These are phyloP conservation scores for Euphrasia arctica DNA, from an alignment of 305 asterid genomes.

Conservation along the genomic window DNA sequence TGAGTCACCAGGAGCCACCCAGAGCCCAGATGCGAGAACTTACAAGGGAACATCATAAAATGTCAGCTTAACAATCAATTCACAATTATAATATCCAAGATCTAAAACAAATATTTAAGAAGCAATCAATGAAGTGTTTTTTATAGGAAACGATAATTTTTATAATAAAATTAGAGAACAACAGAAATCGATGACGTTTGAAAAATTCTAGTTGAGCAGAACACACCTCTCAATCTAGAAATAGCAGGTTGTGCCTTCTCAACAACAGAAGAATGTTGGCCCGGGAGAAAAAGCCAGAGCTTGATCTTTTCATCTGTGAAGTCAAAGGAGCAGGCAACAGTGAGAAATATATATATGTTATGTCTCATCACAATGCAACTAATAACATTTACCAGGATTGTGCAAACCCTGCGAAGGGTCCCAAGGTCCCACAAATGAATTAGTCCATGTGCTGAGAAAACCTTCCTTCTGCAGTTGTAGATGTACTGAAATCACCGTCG, in stretches of 20 bases:
- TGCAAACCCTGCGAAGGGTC: conserved; percentile 99
- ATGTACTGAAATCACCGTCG: conserved; percentile 78
- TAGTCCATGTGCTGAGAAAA: conserved; percentile 94
- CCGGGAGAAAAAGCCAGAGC: conserved; percentile 98
- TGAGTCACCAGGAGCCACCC: conserved; percentile 99
- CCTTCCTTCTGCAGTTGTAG: conserved; percentile 92
- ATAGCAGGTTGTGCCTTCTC: conserved; percentile 87
- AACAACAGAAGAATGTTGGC: conserved; percentile 67
- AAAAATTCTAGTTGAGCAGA: conserved; percentile 1
- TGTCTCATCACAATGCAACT: conserved; percentile 21
- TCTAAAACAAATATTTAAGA: too few species aligned
- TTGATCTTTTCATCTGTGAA: conserved; percentile 90
- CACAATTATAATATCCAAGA: too few species aligned
- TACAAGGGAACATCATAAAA: conserved; percentile 26
- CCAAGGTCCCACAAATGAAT: conserved; percentile 99
- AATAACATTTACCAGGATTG: conserved; percentile 80
- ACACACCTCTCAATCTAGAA: conserved; percentile 80
- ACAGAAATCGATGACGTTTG: too few species aligned
- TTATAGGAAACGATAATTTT: too few species aligned
- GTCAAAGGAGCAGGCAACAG: conserved; percentile 33
- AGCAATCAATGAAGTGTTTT: neutral
- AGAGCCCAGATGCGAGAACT: conserved; percentile 96
- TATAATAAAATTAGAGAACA: too few species aligned
- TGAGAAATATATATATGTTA: conserved; percentile 27
- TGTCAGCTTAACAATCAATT: conserved; percentile 18